Percentiles rank a stretch among this genome's conserved stretches.
These are phyloP conservation scores for Mucor racemosus DNA, from an alignment of 371 early-diverging fungal genomes.

Conservation along the genomic window DNA sequence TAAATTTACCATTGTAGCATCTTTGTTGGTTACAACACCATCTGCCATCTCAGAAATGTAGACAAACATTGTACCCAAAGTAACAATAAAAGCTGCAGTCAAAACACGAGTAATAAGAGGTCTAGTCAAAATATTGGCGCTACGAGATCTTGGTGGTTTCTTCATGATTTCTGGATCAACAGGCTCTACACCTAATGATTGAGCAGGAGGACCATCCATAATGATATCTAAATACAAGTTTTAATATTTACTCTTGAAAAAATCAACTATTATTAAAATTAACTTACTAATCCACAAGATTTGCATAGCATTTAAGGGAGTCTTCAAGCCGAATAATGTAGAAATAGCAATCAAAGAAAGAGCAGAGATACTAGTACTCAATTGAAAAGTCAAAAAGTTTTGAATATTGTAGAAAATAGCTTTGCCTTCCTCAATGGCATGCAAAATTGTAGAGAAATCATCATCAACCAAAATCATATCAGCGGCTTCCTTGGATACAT, in stretches of 20 bases:
- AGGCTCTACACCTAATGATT: conserved; percentile 87
- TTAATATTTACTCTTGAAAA: background rate
- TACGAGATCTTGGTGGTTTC: conserved; percentile 78
- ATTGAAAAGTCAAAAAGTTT: conserved; percentile 89
- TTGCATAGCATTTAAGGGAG: conserved; percentile 97
- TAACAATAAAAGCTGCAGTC: conserved; percentile 81
- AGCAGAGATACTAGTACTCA: conserved; percentile 86
- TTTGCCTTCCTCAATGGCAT: conserved; percentile 93
- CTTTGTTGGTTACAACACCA: conserved; percentile 75
- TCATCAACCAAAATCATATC: conserved; percentile 93
- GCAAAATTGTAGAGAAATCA: conserved; percentile 81
- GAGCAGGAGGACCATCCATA: conserved; percentile 94
- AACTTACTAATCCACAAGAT: conserved; percentile 94
- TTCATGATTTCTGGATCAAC: conserved; percentile 85
- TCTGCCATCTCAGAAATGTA: conserved; percentile 82
- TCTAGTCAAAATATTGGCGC: conserved; percentile 79
- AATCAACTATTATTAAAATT: background rate
- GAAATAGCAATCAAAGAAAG: conserved; percentile 86
- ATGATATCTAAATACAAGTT: conserved; percentile 70
- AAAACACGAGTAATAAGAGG: conserved; percentile 78
- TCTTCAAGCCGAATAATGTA: conserved; percentile 84
- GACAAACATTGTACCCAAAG: conserved; percentile 85
- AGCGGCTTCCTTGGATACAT: conserved; percentile 91
- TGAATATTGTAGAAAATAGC: conserved; percentile 92
- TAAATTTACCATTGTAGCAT: conserved; percentile 89